Evolutionary conservation across 371 early-diverging fungal genomes (phyloP).

Genomic region (Thermomucor indicae-seudaticae): DNA sequence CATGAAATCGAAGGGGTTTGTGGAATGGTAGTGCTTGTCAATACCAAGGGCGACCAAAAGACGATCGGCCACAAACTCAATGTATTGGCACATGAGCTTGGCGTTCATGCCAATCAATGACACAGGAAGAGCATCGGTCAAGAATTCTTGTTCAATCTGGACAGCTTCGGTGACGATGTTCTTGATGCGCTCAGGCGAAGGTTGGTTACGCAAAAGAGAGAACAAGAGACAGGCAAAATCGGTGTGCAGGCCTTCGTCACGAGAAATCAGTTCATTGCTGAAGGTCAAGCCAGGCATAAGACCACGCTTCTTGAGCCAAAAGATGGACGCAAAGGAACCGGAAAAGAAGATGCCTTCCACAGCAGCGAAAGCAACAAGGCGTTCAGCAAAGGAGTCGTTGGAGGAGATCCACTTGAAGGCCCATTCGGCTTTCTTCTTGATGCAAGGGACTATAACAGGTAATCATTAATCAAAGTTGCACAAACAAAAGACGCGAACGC

Average conservation of each 20-base stretch:
- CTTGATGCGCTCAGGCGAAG: constrained; percentile 63
- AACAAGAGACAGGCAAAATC: constrained; percentile 99
- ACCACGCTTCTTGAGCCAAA: constrained; percentile 99
- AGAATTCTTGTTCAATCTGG: constrained; percentile 94
- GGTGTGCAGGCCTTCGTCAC: constrained; percentile 99
- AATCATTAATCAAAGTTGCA: not conserved
- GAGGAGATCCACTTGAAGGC: constrained; percentile 96
- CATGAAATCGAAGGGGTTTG: constrained; percentile 99
- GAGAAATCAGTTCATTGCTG: constrained; percentile 98
- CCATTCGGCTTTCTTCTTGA: constrained; percentile 99
- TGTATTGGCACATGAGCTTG: constrained; percentile 96
- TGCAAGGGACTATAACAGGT: constrained; percentile 79
- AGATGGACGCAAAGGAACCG: constrained; percentile 99
- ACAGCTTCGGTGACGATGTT: constrained; percentile 95
- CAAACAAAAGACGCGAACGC: constrained; percentile 2
- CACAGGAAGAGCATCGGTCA: constrained; percentile 94
- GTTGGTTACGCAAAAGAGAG: constrained; percentile 81
- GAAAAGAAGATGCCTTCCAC: constrained; percentile 99
- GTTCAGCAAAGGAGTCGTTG: constrained; percentile 89
- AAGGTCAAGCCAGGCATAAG: constrained; percentile 99
- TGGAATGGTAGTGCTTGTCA: constrained; percentile 82
- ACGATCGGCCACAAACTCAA: constrained; percentile 99
- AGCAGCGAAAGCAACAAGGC: constrained; percentile 99
- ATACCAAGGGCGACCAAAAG: constrained; percentile 92
- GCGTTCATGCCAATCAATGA: constrained; percentile 99